Percentiles rank a stretch among this genome's conserved stretches.
Conservation (phyloP, 2,329 filamentous ascomycete genomes). For the Aureobasidium sp. region DNA sequence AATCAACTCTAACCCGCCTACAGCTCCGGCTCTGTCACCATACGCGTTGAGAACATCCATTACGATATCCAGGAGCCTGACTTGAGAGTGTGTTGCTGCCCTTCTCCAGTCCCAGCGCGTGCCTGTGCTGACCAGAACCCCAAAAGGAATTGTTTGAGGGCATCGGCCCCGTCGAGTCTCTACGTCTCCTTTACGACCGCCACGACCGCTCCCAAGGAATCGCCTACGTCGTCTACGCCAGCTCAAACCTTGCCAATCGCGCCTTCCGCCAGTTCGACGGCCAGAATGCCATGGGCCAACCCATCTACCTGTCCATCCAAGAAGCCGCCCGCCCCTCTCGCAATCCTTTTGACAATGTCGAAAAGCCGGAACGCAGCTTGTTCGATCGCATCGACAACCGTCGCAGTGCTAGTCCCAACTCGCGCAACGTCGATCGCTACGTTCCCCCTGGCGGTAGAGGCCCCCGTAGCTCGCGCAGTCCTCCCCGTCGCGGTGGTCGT, state of each 20-base stretch:
- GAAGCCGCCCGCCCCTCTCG: conserved; percentile 30
- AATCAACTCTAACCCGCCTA: background rate
- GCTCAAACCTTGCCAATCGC: conserved; percentile 58
- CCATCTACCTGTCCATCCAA: conserved; percentile 65
- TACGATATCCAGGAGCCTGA: conserved; percentile 85
- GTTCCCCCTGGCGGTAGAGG: conserved; percentile 53
- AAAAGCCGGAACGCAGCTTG: conserved; percentile 49
- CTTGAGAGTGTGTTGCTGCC: conserved; percentile 13
- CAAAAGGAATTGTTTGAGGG: conserved; percentile 66
- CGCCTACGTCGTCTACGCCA: conserved; percentile 74
- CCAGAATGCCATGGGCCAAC: conserved; percentile 76
- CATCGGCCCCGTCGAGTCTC: conserved; percentile 61
- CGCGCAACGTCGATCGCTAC: conserved; percentile 69
- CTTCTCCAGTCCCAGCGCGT: background rate
- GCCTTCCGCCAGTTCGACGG: conserved; percentile 78
- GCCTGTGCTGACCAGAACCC: background rate
- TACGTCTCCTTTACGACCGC: conserved; percentile 74
- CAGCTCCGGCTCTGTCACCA: conserved; percentile 44
- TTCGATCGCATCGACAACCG: conserved; percentile 51
- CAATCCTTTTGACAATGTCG: conserved; percentile 41
- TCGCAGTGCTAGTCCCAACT: conserved; percentile 42
- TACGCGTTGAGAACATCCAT: conserved; percentile 83
- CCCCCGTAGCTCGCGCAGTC: conserved; percentile 41
- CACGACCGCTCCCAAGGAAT: conserved; percentile 79
- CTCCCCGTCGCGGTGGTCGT: conserved; percentile 38